Percentiles rank a stretch among this genome's conserved stretches.
Conservation (phyloP, 2,329 filamentous ascomycete genomes). For the Botryotinia narcissicola region DNA sequence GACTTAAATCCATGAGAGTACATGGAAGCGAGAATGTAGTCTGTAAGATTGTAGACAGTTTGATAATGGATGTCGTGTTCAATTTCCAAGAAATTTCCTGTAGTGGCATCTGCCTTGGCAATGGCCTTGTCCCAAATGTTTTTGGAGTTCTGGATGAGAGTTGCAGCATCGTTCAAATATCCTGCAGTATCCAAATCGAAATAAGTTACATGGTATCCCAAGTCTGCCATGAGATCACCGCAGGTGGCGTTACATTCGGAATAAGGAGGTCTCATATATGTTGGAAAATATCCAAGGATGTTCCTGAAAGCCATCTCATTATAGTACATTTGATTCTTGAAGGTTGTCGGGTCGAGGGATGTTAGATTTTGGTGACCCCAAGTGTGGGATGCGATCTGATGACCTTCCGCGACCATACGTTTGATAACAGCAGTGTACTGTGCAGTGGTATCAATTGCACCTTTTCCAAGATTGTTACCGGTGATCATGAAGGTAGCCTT, state of each 20-base stretch:
- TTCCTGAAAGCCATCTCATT: constrained; percentile 56
- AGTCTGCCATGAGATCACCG: constrained; percentile 39
- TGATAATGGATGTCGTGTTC: constrained; percentile 45
- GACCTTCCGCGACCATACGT: constrained; percentile 41
- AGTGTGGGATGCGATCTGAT: constrained; percentile 60
- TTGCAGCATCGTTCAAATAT: constrained; percentile 46
- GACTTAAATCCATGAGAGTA: constrained; percentile 40
- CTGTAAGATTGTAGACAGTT: constrained; percentile 40
- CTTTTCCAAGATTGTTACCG: constrained; percentile 51
- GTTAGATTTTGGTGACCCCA: constrained; percentile 52
- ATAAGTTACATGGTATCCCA: constrained; percentile 49
- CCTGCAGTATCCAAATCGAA: constrained; percentile 49
- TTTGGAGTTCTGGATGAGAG: constrained; percentile 48
- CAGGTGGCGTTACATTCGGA: constrained; percentile 45
- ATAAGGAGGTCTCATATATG: constrained; percentile 51
- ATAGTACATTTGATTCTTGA: constrained; percentile 50
- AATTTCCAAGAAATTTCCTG: constrained; percentile 47
- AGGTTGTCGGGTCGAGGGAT: constrained; percentile 43
- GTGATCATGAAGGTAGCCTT: constrained; percentile 64
- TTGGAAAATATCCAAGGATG: constrained; percentile 54
- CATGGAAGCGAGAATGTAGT: constrained; percentile 40
- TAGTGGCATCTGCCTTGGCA: constrained; percentile 23
- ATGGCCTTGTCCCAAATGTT: constrained; percentile 40
- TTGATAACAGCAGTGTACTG: constrained; percentile 48
- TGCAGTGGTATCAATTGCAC: constrained; percentile 40